Base-by-base conservation (phyloP, 2,329 filamentous ascomycete genomes). In the Hypoxylon sp. region DNA sequence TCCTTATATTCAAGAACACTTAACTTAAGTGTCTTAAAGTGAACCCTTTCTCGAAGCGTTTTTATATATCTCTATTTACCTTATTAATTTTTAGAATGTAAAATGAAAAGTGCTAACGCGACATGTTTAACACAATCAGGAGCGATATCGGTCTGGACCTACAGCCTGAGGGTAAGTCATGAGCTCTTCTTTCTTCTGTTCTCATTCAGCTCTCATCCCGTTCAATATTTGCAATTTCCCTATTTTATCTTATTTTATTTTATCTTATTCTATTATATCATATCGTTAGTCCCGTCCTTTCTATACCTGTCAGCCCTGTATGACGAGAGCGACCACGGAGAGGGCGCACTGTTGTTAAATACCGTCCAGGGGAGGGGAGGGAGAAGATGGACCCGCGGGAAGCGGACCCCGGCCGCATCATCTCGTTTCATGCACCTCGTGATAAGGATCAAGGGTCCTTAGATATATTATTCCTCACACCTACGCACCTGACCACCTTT, bases 61-160 rank as follows among this genome's bases (percentile, higher is more conserved):
- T n/a, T n/a, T n/a, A n/a, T n/a, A n/a, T n/a, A n/a, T n/a, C n/a
- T n/a, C n/a, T n/a, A n/a, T n/a, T n/a, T n/a, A n/a, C n/a, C n/a
- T n/a, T n/a, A n/a, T n/a, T n/a, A n/a, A n/a, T n/a, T n/a, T n/a
- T n/a, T n/a, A n/a, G n/a, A n/a, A n/a, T n/a, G n/a, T n/a, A n/a
- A n/a, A n/a, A n/a, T n/a, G n/a, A n/a, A n/a, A n/a, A n/a, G n/a
- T n/a, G n/a, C n/a, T n/a, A n/a, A n/a, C n/a, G n/a, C n/a, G n/a
- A n/a, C n/a, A n/a, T n/a, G n/a, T n/a, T n/a, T n/a, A n/a, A n/a
- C n/a, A n/a, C n/a, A n/a, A n/a, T n/a, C n/a, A n/a, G n/a, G 91
- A 95, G 92, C 66, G 92, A 97, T 73, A 86, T 87, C 70, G 78
- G 77, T 15, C 70, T 79, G 19, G 84, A 85, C 32, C 77, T 92